Conservation (phyloP, 202 grass and related monocot genomes). For the Alloteropsis angusta region DNA sequence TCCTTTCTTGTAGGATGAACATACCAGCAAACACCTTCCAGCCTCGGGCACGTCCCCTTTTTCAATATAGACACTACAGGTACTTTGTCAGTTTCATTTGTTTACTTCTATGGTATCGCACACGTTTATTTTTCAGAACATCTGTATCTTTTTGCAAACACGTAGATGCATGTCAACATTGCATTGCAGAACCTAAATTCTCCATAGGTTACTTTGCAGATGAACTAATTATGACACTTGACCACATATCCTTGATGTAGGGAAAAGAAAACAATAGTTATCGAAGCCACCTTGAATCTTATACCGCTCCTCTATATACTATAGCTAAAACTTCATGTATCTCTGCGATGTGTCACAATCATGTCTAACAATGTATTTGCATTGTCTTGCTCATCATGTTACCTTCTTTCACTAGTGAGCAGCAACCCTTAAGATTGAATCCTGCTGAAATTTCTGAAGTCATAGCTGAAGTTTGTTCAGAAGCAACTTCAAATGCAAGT, state of each 20-base stretch:
- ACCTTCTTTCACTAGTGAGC: conserved; percentile 59
- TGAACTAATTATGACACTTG: too few species aligned
- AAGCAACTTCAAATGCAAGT: conserved; percentile 55
- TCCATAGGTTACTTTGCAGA: too few species aligned
- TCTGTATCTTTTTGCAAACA: too few species aligned
- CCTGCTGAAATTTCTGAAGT: conserved; percentile 91
- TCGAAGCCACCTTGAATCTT: too few species aligned
- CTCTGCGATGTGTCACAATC: too few species aligned
- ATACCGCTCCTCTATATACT: too few species aligned
- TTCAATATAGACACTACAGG: conserved; percentile 98
- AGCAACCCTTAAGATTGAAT: conserved; percentile 97
- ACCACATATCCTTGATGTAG: too few species aligned
- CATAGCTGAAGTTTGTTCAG: conserved; percentile 92
- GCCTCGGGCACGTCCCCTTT: conserved; percentile 81
- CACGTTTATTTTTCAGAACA: conserved; percentile 11
- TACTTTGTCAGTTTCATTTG: conserved; percentile 31
- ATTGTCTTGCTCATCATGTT: conserved; percentile 35
- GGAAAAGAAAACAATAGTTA: too few species aligned
- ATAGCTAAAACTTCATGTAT: too few species aligned
- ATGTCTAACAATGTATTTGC: too few species aligned
- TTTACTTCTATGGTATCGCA: conserved; percentile 6
- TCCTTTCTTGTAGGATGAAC: conserved; percentile 49
- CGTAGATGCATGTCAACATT: too few species aligned
- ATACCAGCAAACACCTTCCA: conserved; percentile 83
- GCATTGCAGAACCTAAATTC: too few species aligned